Evolutionary conservation across 345 rosid genomes (phyloP).

Genomic region (Kernera saxatilis): DNA sequence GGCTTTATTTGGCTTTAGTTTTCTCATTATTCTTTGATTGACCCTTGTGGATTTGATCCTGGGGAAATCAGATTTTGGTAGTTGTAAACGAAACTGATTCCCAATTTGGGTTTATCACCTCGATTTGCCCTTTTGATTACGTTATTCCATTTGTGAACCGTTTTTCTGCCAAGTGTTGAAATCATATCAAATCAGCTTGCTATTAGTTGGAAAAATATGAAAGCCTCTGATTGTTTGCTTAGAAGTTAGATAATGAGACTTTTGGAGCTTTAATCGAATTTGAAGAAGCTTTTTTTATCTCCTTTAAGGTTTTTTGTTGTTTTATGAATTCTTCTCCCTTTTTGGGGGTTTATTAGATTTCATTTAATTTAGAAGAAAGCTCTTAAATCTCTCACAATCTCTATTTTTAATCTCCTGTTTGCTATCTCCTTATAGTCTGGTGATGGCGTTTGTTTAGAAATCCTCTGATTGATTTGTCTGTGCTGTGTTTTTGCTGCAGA

Average conservation of each 20-base stretch:
- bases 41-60: neutral
- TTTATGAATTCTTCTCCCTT: neutral
- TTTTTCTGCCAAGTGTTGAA: neutral
- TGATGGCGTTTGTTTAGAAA: neutral
- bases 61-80: neutral
- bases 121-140: neutral
- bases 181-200: neutral
- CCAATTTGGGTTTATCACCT: neutral
- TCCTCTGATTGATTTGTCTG: neutral
- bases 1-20: conserved; percentile 12
- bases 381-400: neutral
- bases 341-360: neutral
- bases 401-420: neutral
- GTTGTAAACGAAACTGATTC: neutral
- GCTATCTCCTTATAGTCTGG: no score
- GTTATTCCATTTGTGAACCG: neutral
- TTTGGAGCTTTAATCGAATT: neutral
- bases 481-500: conserved; percentile 30
- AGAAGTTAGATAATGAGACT: neutral
- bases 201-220: neutral
- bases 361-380: neutral
- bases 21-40: neutral
- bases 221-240: neutral
- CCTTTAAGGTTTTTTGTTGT: neutral
- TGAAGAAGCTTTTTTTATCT: neutral